Conservation (phyloP, 768 basidiomycete genomes). For the Porpolomopsis calyptriformis region DNA sequence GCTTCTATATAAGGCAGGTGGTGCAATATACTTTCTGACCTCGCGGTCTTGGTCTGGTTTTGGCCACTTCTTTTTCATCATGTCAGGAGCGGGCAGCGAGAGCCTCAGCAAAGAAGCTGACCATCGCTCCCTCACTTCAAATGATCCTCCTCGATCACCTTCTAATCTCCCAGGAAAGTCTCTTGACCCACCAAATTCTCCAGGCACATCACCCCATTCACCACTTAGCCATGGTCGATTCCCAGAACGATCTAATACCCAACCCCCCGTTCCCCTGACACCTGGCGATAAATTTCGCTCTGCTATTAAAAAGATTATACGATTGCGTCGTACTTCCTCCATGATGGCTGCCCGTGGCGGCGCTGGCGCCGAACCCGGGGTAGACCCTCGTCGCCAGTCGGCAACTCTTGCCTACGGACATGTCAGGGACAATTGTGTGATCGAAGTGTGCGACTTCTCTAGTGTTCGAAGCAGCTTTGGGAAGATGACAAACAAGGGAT, state of each 20-base stretch:
- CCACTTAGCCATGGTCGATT: background rate
- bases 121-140: conserved; percentile 57
- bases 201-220: too few relatives aligned
- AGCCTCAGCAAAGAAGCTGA: conserved; percentile 50
- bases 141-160: conserved; percentile 19
- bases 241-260: conserved; percentile 9
- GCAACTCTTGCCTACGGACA: conserved; percentile 47
- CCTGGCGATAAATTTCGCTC: conserved; percentile 45
- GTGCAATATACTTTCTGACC: too few relatives aligned
- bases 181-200: background rate
- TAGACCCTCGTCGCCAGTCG: conserved; percentile 53
- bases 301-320: conserved; percentile 51
- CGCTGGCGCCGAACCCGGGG: conserved; percentile 60
- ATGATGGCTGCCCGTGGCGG: conserved; percentile 23
- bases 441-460: conserved; percentile 61
- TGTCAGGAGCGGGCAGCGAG: conserved; percentile 63
- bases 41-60: too few relatives aligned
- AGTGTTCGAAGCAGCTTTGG: conserved; percentile 40
- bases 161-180: background rate
- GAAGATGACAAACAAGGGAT: conserved; percentile 50
- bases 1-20: too few relatives aligned
- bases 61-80: conserved; percentile 12
- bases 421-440: conserved; percentile 49
- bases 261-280: conserved; percentile 14
- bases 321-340: conserved; percentile 45